A percentile compares a stretch with the other conserved stretches of the same genome.
Evolutionary conservation across 2,329 filamentous ascomycete species (phyloP).

Genomic region (Colletotrichum godetiae): DNA sequence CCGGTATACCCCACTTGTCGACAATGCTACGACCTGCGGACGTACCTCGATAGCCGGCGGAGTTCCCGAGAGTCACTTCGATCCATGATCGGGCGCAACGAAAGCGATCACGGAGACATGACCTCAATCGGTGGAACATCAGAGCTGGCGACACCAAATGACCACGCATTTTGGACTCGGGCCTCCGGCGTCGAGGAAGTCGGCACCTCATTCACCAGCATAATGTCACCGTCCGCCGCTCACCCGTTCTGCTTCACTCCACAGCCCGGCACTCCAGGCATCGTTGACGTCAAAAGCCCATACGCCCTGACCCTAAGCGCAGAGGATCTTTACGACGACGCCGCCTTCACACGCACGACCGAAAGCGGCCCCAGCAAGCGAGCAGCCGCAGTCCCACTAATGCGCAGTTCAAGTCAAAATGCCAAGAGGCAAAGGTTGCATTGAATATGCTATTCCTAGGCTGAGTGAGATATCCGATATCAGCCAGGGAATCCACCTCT

Average conservation of each 20-base stretch:
- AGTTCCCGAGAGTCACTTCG: slow-evolving; percentile 54
- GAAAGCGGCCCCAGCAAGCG: slow-evolving; percentile 3
- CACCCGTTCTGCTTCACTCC: slow-evolving; percentile 41
- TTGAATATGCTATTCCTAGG: slow-evolving; percentile 19
- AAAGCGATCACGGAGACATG: slow-evolving; percentile 50
- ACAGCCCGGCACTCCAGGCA: slow-evolving; percentile 44
- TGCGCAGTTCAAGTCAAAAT: slow-evolving; percentile 36
- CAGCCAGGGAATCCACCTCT: slow-evolving; percentile 55
- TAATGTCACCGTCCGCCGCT: slow-evolving; percentile 42
- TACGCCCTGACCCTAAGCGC: slow-evolving; percentile 50
- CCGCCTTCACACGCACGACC: neutral
- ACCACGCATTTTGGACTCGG: slow-evolving; percentile 45
- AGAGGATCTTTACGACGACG: slow-evolving; percentile 47
- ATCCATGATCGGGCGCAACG: slow-evolving; percentile 54
- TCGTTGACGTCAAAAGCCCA: slow-evolving; percentile 50
- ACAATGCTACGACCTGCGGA: slow-evolving; percentile 53
- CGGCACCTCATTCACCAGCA: slow-evolving; percentile 46
- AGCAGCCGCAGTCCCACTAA: slow-evolving; percentile 25
- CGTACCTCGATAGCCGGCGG: slow-evolving; percentile 54
- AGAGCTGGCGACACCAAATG: slow-evolving; percentile 55
- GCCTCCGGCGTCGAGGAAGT: slow-evolving; percentile 49
- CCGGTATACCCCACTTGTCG: slow-evolving; percentile 53
- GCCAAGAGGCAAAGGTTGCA: slow-evolving; percentile 41
- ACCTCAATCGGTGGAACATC: slow-evolving; percentile 52
- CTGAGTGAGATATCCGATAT: neutral